Evolutionary conservation across 129 eudicot species (phyloP), one percentile per base, ranked within the genome.

Genomic region (Helichrysum umbraculigerum): DNA sequence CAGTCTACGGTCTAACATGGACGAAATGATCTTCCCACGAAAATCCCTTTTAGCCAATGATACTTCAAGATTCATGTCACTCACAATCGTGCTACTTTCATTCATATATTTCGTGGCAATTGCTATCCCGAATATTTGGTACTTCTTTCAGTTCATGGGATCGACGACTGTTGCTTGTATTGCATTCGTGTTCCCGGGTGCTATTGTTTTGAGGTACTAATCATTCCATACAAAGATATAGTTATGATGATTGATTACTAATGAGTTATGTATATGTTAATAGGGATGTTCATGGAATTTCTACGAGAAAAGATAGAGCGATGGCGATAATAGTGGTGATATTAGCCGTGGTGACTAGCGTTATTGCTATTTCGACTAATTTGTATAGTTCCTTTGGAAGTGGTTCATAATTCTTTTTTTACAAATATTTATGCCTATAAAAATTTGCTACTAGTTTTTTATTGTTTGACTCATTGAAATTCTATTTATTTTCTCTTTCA

Each of bases 131-230:
- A 86, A 87, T 33, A 93, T 90, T 29, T 93, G 98, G 98, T 84
- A 85, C 81, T 90, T 90, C 84, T 93, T 90, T 81, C 97, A 93
- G 88, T 90, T 90, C 68, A 72, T 90, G 85, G 98, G 98, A 35
- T 85, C 97, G 16, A 90, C 98, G 0, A 81, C 98, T 0, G 92
- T 85, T 56, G 84, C 88, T 73, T 90, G 86, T 79, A 81, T 93
- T 17, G 87, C 85, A n/a, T 90, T 93, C 47, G 85, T 90, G 3
- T 93, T 93, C 77, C 98, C 98, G 0, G 88, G 96, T 63, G 88
- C 97, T 11, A 84, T 90, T 56, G 85, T 87, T 66, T 83, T 93
- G 39, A 87, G 92, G 98, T 93, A 90, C n/a, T 20, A 33, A 9
- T 51, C 2, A 16, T 35, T 3, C 58, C 16, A 44, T 44, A 68